Evolutionary conservation across 345 rosid genomes (phyloP).

Genomic region (Chamaenerion angustifolium): DNA sequence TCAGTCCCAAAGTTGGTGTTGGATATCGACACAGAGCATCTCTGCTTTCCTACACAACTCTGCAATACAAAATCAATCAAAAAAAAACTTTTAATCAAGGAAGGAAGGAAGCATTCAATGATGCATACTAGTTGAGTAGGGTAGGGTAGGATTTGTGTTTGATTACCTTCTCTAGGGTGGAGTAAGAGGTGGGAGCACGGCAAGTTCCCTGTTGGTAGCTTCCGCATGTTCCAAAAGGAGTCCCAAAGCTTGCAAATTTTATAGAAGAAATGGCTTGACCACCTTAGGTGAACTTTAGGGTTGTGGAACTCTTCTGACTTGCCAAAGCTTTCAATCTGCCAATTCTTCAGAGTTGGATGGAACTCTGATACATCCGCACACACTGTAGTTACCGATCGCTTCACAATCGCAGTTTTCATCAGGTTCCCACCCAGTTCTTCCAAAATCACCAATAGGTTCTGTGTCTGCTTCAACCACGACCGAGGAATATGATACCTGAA

Average conservation of each 20-base stretch:
- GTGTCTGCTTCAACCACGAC: constrained; percentile 75
- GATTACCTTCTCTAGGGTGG: constrained; percentile 63
- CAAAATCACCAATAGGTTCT: constrained; percentile 72
- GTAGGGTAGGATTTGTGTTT: no score
- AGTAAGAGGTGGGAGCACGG: constrained; percentile 70
- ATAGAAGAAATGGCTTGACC: constrained; percentile 83
- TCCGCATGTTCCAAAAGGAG: constrained; percentile 95
- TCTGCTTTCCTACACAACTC: constrained; percentile 28
- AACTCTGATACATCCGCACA: constrained; percentile 86
- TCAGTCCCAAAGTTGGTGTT: constrained; percentile 71
- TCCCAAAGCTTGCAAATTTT: constrained; percentile 94
- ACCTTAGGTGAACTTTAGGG: constrained; percentile 78
- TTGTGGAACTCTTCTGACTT: constrained; percentile 67
- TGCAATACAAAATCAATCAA: not conserved
- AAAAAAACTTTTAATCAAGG: no score
- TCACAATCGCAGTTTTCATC: constrained; percentile 56
- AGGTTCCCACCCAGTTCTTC: constrained; percentile 97
- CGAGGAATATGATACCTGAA: constrained; percentile 84
- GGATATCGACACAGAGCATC: constrained; percentile 64
- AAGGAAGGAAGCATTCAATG: no score
- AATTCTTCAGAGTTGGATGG: constrained; percentile 88
- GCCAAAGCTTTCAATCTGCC: constrained; percentile 98
- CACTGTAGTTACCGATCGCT: constrained; percentile 63
- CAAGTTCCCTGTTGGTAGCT: constrained; percentile 87
- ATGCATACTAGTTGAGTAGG: no score